These are phyloP conservation scores for Atkinsonella hypoxylon DNA, from an alignment of 2,329 filamentous ascomycete species.

Conservation along the genomic window DNA sequence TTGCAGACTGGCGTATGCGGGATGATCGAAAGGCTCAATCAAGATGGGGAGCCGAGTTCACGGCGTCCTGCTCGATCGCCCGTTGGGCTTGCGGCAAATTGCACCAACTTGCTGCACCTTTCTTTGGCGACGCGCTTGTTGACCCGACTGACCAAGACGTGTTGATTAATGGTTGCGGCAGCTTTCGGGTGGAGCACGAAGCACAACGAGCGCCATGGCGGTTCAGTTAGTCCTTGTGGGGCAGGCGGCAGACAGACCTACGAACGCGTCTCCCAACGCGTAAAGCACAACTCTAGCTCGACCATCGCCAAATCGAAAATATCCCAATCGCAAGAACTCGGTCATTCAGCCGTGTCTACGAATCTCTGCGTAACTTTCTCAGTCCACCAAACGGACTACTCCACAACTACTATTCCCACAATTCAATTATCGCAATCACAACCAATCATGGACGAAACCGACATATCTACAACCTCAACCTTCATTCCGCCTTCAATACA, in stretches of 20 bases:
- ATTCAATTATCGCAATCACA: not conserved
- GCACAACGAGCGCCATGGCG: not conserved
- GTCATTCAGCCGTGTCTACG: too few species aligned
- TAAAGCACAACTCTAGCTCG: not conserved
- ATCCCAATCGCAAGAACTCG: not conserved
- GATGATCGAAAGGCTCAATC: not conserved
- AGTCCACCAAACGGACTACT: too few species aligned
- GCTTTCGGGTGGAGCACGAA: not conserved
- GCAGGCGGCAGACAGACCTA: not conserved
- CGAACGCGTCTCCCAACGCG: conserved; percentile 10
- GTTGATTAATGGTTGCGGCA: not conserved
- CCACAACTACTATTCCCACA: not conserved
- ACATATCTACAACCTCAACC: conserved; percentile 1
- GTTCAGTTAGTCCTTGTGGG: not conserved
- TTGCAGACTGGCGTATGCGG: not conserved
- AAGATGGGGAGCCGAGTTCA: too few species aligned
- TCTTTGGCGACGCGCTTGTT: not conserved
- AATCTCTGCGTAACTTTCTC: too few species aligned
- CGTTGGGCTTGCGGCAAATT: not conserved
- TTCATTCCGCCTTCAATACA: conserved; percentile 64
- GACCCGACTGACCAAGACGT: not conserved
- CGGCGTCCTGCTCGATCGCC: not conserved
- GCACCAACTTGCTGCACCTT: not conserved
- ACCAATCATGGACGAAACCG: conserved; percentile 8
- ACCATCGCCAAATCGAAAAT: not conserved